These are phyloP conservation scores for Barnettozyma sp. DNA, from an alignment of 805 yeast genomes.

Conservation along the genomic window DNA sequence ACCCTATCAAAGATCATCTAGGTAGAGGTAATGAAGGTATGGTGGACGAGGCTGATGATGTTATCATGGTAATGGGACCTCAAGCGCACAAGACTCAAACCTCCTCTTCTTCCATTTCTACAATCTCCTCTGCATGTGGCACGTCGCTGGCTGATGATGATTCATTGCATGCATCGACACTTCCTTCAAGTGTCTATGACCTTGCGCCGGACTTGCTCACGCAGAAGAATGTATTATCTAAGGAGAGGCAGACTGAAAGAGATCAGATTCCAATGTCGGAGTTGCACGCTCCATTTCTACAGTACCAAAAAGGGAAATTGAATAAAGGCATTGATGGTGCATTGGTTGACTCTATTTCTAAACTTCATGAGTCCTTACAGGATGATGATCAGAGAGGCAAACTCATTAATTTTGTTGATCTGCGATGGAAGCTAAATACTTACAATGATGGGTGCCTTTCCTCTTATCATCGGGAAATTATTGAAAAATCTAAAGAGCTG, in stretches of 20 bases:
- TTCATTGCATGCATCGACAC: constrained; percentile 5
- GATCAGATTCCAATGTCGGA: background rate
- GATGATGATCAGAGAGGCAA: background rate
- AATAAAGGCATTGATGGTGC: constrained; percentile 4
- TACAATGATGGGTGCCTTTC: constrained; percentile 15
- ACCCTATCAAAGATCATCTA: background rate
- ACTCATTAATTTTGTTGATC: constrained; percentile 7
- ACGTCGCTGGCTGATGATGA: constrained; percentile 7
- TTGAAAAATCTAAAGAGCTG: constrained; percentile 7
- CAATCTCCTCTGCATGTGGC: constrained; percentile 6
- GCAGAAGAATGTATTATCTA: background rate
- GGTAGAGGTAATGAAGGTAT: background rate
- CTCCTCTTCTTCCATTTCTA: constrained; percentile 5
- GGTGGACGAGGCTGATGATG: constrained; percentile 1
- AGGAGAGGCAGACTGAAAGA: background rate
- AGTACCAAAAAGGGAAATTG: background rate
- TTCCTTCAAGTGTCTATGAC: constrained; percentile 7
- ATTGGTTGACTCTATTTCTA: constrained; percentile 18
- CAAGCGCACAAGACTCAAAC: constrained; percentile 1
- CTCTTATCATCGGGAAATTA: constrained; percentile 4
- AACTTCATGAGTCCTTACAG: constrained; percentile 15
- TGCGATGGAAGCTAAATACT: constrained; percentile 15
- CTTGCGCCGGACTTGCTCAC: background rate
- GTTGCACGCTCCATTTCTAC: constrained; percentile 2
- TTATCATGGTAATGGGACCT: constrained; percentile 4